These are phyloP conservation scores for Cubamyces lactineus DNA, from an alignment of 768 basidiomycete genomes.

Conservation along the genomic window DNA sequence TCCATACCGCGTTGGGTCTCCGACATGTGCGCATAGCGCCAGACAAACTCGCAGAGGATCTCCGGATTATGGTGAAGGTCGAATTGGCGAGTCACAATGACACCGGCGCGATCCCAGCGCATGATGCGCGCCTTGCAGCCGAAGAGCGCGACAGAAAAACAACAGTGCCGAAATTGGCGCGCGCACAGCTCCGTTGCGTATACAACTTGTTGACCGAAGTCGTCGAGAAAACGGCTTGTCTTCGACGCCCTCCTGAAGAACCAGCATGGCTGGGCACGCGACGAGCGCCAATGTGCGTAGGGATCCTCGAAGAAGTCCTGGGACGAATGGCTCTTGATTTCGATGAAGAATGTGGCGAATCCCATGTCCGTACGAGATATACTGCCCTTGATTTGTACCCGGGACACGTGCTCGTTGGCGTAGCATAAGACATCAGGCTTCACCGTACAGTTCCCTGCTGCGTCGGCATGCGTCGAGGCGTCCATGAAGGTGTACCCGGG, in stretches of 20 bases:
- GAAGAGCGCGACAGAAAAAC: conserved; percentile 36
- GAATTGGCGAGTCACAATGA: conserved; percentile 35
- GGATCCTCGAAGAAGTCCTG: conserved; percentile 15
- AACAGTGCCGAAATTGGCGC: conserved; percentile 34
- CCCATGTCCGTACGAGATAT: neutral
- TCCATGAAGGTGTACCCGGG: conserved; percentile 8
- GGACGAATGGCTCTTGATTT: neutral
- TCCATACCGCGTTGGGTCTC: conserved; percentile 32
- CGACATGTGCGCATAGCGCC: conserved; percentile 31
- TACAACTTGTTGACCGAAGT: neutral
- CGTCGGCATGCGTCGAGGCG: neutral
- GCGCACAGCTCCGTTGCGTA: conserved; percentile 17
- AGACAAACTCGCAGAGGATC: conserved; percentile 36
- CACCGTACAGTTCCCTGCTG: neutral
- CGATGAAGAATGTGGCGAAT: conserved; percentile 16
- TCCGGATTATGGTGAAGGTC: conserved; percentile 27
- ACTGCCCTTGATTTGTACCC: neutral
- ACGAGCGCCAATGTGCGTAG: neutral
- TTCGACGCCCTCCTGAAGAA: neutral
- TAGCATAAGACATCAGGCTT: conserved; percentile 12
- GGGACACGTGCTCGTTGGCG: neutral
- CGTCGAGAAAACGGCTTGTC: neutral
- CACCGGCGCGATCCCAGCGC: conserved; percentile 38
- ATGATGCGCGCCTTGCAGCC: conserved; percentile 35
- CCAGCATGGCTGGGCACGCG: neutral